Percentiles rank a stretch among this genome's conserved stretches.
phyloP scores from a whole-genome alignment of 73 alveolate genomes.

The Durusdinium trenchii region DNA sequence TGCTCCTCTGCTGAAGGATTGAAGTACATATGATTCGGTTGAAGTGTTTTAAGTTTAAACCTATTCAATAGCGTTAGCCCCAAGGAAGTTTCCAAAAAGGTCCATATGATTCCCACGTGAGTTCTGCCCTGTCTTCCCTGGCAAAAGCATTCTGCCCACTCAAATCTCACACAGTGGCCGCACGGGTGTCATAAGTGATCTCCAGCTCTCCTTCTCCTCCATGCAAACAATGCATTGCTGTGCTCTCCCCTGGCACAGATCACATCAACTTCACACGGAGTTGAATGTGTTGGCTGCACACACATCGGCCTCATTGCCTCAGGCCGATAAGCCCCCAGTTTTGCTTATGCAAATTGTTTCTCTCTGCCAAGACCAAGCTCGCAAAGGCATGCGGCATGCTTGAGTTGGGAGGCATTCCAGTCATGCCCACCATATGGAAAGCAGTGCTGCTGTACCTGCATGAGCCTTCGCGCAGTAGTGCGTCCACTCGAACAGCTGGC shows the following conservation, averaged over 20 bases:
- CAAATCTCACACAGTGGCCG: too few species aligned
- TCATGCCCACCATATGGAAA: neutral
- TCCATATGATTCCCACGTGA: neutral
- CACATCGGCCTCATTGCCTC: neutral
- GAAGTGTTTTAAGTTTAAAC: neutral
- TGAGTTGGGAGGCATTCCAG: neutral
- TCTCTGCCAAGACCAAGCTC: too few species aligned
- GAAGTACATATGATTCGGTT: neutral
- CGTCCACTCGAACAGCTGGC: conserved; percentile 66
- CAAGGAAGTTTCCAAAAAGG: neutral
- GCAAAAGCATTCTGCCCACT: too few species aligned
- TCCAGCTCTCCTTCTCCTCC: conserved; percentile 78
- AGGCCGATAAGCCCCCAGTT: neutral
- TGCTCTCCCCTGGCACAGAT: conserved; percentile 76
- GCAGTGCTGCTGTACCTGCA: conserved; percentile 67
- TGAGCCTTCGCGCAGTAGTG: conserved; percentile 48
- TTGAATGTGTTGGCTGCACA: neutral
- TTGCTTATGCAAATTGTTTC: too few species aligned
- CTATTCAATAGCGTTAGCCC: neutral
- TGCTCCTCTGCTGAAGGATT: conserved; percentile 21
- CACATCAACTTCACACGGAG: neutral
- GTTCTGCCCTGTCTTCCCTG: neutral
- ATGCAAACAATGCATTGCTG: conserved; percentile 92
- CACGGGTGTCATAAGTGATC: too few species aligned
- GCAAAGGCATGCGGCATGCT: neutral